These are phyloP conservation scores for Fusarium irregulare DNA, from an alignment of 2,329 filamentous ascomycete genomes.

Conservation along the genomic window DNA sequence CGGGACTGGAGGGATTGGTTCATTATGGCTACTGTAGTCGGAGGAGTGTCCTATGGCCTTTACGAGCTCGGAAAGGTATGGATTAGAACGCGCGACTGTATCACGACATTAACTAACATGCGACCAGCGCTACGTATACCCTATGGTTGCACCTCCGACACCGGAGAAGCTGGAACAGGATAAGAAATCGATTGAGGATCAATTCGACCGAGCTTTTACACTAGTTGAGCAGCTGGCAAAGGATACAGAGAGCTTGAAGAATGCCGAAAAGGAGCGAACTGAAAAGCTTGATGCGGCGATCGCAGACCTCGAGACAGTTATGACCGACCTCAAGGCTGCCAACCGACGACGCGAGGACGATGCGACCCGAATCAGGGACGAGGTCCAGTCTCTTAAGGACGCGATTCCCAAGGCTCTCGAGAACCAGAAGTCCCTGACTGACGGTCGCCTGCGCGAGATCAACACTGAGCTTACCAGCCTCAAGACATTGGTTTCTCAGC, in stretches of 20 bases:
- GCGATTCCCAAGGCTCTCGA: slow-evolving; percentile 89
- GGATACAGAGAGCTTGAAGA: slow-evolving; percentile 89
- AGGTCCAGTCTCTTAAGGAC: slow-evolving; percentile 84
- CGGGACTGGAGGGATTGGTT: slow-evolving; percentile 99
- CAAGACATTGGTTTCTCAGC: slow-evolving; percentile 82
- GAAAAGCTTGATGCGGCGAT: slow-evolving; percentile 85
- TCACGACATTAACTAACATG: slow-evolving; percentile 22
- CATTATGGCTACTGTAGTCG: slow-evolving; percentile 97
- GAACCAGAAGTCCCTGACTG: slow-evolving; percentile 85
- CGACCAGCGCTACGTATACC: slow-evolving; percentile 84
- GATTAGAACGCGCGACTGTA: background rate
- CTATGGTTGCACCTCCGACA: slow-evolving; percentile 91
- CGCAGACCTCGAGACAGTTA: slow-evolving; percentile 83
- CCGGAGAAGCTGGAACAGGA: slow-evolving; percentile 94
- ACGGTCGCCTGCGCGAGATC: slow-evolving; percentile 84
- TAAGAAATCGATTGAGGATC: slow-evolving; percentile 90
- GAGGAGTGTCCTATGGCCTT: slow-evolving; percentile 87
- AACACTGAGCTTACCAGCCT: slow-evolving; percentile 89
- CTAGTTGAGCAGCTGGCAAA: slow-evolving; percentile 91
- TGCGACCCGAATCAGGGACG: slow-evolving; percentile 84
- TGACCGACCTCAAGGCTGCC: slow-evolving; percentile 83
- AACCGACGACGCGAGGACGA: slow-evolving; percentile 88
- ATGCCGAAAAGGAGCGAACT: slow-evolving; percentile 85
- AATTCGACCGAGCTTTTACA: slow-evolving; percentile 91
- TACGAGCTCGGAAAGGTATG: slow-evolving; percentile 87